Percentiles rank a stretch among this genome's conserved stretches.
Conservation (phyloP, 2,329 filamentous ascomycete species). For the Gliomastix tumulicola region DNA sequence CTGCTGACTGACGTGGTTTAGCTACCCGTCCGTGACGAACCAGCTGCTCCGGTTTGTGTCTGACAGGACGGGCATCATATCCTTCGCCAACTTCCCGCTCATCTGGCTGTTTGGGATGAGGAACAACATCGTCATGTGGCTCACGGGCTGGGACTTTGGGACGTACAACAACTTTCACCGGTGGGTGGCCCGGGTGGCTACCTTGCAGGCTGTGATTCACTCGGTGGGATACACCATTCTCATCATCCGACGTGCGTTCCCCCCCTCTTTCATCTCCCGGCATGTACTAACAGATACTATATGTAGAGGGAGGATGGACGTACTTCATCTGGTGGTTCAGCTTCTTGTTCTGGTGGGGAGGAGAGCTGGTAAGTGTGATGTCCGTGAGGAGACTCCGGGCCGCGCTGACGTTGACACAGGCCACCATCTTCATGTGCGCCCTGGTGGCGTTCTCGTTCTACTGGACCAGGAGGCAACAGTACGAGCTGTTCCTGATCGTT, state of each 20-base stretch:
- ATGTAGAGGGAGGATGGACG: constrained; percentile 27
- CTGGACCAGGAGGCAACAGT: constrained; percentile 43
- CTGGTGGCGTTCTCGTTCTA: constrained; percentile 40
- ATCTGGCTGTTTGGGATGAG: constrained; percentile 61
- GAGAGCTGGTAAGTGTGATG: constrained; percentile 28
- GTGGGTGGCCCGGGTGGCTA: constrained; percentile 56
- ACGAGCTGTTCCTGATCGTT: constrained; percentile 40
- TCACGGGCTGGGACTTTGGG: constrained; percentile 62
- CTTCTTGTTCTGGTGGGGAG: constrained; percentile 41
- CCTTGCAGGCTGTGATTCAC: constrained; percentile 55
- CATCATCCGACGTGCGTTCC: constrained; percentile 24
- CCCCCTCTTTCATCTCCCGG: too few relatives aligned
- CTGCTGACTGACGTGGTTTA: constrained; percentile 13
- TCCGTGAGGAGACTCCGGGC: background rate
- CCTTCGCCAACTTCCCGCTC: constrained; percentile 55
- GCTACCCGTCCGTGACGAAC: constrained; percentile 21
- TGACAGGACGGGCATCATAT: constrained; percentile 57
- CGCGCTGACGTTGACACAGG: constrained; percentile 14
- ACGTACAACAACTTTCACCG: constrained; percentile 64
- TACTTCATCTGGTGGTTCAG: constrained; percentile 28
- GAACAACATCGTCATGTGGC: constrained; percentile 60
- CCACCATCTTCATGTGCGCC: constrained; percentile 36
- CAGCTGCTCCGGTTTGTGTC: constrained; percentile 47
- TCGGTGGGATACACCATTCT: constrained; percentile 50
- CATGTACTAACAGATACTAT: background rate